phyloP scores from a whole-genome alignment of 108 stramenopile genomes.

The Schizochytrium sp. region DNA sequence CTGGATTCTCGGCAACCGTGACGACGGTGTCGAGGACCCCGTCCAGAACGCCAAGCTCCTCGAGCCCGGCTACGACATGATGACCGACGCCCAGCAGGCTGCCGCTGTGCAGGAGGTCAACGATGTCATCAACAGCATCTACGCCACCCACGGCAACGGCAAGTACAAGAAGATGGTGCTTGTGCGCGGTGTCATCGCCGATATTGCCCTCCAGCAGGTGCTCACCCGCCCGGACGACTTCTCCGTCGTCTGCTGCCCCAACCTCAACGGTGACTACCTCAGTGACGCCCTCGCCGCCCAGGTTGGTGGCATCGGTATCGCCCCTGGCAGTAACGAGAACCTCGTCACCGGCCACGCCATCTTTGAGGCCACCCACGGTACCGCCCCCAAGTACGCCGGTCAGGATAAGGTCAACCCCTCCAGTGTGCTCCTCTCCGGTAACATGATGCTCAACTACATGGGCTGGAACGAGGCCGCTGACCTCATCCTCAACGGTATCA shows the following conservation, averaged over 20 bases:
- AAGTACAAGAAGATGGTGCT: constrained; percentile 25
- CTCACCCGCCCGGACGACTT: constrained; percentile 22
- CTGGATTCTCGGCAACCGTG: constrained; percentile 28
- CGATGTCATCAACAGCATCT: background rate
- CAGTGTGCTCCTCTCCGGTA: constrained; percentile 21
- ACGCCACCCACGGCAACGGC: constrained; percentile 25
- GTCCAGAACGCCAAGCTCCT: constrained; percentile 15
- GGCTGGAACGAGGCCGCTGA: constrained; percentile 31
- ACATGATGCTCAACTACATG: constrained; percentile 24
- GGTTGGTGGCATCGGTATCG: constrained; percentile 26
- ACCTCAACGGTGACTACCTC: constrained; percentile 32
- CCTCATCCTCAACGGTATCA: constrained; percentile 25
- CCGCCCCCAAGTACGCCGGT: constrained; percentile 29
- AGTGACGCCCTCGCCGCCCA: constrained; percentile 25
- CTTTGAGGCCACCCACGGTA: constrained; percentile 31
- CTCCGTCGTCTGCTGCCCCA: constrained; percentile 15
- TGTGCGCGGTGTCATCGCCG: constrained; percentile 20
- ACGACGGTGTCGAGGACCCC: background rate
- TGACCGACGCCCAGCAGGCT: constrained; percentile 20
- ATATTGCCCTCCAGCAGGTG: constrained; percentile 28
- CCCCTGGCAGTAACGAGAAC: constrained; percentile 21
- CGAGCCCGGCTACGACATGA: constrained; percentile 32
- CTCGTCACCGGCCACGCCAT: constrained; percentile 28
- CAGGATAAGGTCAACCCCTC: constrained; percentile 29
- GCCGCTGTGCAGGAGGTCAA: constrained; percentile 2